Base-by-base conservation (phyloP, 495 filamentous ascomycete species). In the Cenococcum geophilum region DNA sequence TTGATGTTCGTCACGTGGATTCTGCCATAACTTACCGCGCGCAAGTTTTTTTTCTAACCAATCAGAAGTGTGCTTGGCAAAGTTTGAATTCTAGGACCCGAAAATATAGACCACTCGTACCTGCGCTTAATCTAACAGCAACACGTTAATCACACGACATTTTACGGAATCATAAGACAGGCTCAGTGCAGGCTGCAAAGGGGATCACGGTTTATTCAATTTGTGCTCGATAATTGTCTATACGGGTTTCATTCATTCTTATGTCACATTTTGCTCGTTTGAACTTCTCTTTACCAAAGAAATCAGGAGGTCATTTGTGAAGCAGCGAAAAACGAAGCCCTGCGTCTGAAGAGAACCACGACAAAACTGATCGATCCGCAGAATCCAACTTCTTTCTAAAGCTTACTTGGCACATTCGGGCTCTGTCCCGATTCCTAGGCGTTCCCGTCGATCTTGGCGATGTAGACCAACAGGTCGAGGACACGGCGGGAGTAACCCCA, bases 401-500 rank as follows among this genome's bases (percentile, higher is more conserved):
- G 52, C 47, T 54, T 62, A 6, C 27, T 32, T 43, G 64, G 64
- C 55, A 37, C 50, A 35, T 23, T 50, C 52, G 43, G 57, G 58
- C 58, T 62, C 62, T 36, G 62, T 65, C 62, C 62, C 62, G 59
- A 65, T 62, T 65, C 58, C 70, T 72, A 74, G 54, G 70, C 67
- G 55, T 70, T 82, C 69, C 72, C 74, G 73, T 97, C 92, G 58
- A 90, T 86, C 83, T 92, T 91, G 76, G 90, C 81, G 71, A 97
- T 88, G 83, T 96, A 91, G 78, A 83, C 81, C 61, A 98, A 80
- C 72, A 98, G 92, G 78, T 98, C 93, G 65, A 97, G 83, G 65
- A 97, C 95, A 87, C 93, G 93, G 80, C 91, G 91, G 76, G 89
- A 95, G 87, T 98, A 98, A 70, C 92, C 93, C 86, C 87, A 89